Evolutionary conservation across 441 rosid species (phyloP).

Genomic region (Breynia disticha): DNA sequence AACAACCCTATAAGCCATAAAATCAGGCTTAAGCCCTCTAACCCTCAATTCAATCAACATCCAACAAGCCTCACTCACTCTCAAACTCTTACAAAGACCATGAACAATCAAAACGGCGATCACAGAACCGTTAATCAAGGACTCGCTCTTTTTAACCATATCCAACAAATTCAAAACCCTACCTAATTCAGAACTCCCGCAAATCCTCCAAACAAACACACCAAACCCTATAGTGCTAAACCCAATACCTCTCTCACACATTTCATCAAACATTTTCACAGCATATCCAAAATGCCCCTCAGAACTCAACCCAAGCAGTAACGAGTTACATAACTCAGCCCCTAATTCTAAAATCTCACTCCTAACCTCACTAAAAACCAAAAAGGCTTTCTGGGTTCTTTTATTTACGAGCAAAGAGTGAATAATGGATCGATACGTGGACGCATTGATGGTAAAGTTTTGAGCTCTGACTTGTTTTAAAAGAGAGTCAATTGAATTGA

Average conservation of each 20-base stretch:
- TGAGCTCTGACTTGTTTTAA: conserved; percentile 47
- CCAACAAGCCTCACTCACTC: conserved; percentile 48
- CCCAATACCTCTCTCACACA: conserved; percentile 35
- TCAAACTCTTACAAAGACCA: conserved; percentile 57
- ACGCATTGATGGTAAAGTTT: conserved; percentile 39
- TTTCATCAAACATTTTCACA: conserved; percentile 51
- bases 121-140: conserved; percentile 55
- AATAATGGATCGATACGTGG: conserved; percentile 41
- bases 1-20: conserved; percentile 72
- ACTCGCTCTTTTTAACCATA: conserved; percentile 28
- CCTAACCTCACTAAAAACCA: conserved; percentile 43
- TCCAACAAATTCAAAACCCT: conserved; percentile 40
- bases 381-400: conserved; percentile 45
- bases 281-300: conserved; percentile 45
- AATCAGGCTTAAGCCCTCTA: conserved; percentile 74
- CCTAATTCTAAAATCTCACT: conserved; percentile 28
- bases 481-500: conserved; percentile 41
- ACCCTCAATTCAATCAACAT: conserved; percentile 60
- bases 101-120: conserved; percentile 56
- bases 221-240: conserved; percentile 70
- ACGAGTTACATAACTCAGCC: conserved; percentile 47
- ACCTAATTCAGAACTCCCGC: conserved; percentile 26
- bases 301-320: conserved; percentile 51
- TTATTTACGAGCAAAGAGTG: conserved; percentile 35
- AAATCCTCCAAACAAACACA: conserved; percentile 51